Percentiles rank a stretch among this genome's conserved stretches.
These are phyloP conservation scores for Leishmania amazonensis DNA, from an alignment of 208 protist genomes.

Conservation along the genomic window DNA sequence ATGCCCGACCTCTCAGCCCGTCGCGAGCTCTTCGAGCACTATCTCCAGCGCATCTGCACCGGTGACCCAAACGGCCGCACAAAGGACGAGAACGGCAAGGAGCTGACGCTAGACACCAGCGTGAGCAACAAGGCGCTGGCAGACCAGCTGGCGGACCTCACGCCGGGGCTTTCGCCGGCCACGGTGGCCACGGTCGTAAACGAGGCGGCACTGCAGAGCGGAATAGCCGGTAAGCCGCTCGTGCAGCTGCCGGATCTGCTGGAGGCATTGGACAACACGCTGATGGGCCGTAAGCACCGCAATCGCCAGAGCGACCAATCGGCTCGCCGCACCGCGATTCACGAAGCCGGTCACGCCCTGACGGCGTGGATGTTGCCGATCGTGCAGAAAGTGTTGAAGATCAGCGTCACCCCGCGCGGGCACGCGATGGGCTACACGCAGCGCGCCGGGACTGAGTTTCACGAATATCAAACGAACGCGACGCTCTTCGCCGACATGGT, in stretches of 20 bases:
- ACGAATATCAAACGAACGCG: constrained; percentile 88
- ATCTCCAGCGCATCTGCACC: constrained; percentile 77
- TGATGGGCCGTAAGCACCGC: constrained; percentile 84
- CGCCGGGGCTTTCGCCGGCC: constrained; percentile 91
- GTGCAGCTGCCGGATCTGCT: constrained; percentile 65
- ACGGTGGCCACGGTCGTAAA: constrained; percentile 97
- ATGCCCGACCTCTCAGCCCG: constrained; percentile 86
- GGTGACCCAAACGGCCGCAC: constrained; percentile 73
- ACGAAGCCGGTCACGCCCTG: constrained; percentile 80
- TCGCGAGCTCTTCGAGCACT: constrained; percentile 86
- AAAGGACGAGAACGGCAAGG: constrained; percentile 59
- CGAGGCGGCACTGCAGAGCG: constrained; percentile 93
- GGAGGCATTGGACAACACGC: constrained; percentile 85
- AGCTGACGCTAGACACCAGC: constrained; percentile 47
- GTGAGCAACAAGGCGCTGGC: constrained; percentile 61
- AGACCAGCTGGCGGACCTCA: constrained; percentile 75
- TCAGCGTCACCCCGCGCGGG: constrained; percentile 84
- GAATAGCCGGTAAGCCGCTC: constrained; percentile 80
- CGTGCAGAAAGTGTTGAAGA: constrained; percentile 78
- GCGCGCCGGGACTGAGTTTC: constrained; percentile 81
- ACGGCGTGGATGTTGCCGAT: constrained; percentile 78
- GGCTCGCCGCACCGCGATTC: constrained; percentile 70
- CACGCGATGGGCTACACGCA: constrained; percentile 89
- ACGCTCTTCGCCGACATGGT: constrained; percentile 88
- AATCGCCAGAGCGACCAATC: constrained; percentile 69